A percentile compares a stretch with the other conserved stretches of the same genome.
These are phyloP conservation scores for Medicago arabica DNA, from an alignment of 306 rosid species.

Conservation along the genomic window DNA sequence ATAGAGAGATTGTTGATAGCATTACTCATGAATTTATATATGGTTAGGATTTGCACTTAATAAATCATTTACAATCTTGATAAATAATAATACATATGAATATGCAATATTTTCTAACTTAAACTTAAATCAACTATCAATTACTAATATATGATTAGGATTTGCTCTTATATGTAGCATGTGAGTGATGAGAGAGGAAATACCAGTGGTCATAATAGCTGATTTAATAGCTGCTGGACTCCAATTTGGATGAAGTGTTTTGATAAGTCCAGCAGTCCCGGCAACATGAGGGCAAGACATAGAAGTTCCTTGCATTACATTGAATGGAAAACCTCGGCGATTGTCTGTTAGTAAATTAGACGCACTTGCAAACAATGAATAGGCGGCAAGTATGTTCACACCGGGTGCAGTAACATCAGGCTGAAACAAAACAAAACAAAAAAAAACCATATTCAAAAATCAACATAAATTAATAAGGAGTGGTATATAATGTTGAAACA, in stretches of 20 bases:
- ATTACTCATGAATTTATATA: no score
- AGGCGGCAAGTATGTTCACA: constrained; percentile 62
- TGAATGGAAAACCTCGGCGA: constrained; percentile 50
- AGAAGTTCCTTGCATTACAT: constrained; percentile 60
- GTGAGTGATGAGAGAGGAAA: background rate
- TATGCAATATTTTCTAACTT: no score
- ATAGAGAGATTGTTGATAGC: no score
- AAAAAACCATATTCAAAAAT: no score
- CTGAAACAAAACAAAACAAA: background rate
- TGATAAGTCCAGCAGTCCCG: constrained; percentile 48
- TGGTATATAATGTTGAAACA: no score
- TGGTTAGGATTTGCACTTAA: no score
- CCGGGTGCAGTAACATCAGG: constrained; percentile 61
- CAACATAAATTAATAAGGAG: no score
- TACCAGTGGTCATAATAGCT: constrained; percentile 77
- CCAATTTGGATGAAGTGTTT: constrained; percentile 52
- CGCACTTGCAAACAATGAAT: constrained; percentile 43
- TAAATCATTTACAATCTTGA: no score
- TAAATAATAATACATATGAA: no score
- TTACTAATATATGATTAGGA: background rate
- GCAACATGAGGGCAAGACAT: constrained; percentile 54
- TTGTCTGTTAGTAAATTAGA: constrained; percentile 38
- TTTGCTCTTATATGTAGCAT: background rate
- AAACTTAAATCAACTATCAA: no score
- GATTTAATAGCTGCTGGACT: constrained; percentile 52